phyloP scores from a whole-genome alignment of 805 yeast genomes.

The Ogataea pilisensis region DNA sequence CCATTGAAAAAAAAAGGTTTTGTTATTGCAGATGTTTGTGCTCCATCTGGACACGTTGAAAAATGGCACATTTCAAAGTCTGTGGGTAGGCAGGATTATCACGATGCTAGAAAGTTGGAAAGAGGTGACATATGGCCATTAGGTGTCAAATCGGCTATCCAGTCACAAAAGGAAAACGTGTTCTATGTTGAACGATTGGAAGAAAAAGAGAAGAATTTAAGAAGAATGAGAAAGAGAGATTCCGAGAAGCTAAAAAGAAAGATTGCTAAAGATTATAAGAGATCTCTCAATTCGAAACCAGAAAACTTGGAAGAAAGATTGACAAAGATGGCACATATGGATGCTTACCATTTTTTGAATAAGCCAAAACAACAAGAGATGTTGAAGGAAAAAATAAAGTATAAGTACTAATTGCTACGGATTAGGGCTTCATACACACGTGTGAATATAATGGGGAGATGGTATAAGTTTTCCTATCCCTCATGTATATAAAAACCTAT shows the following conservation, averaged over 20 bases:
- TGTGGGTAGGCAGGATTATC: conserved; percentile 67
- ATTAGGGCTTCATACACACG: not conserved
- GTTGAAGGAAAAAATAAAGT: conserved; percentile 19
- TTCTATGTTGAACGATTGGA: conserved; percentile 30
- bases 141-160: conserved; percentile 51
- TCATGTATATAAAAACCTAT: not conserved
- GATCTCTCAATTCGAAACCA: conserved; percentile 22
- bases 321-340: conserved; percentile 24
- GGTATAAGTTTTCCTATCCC: not conserved
- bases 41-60: conserved; percentile 75
- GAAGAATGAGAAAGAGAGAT: conserved; percentile 22
- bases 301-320: conserved; percentile 19
- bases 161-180: conserved; percentile 32
- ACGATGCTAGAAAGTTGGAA: conserved; percentile 84
- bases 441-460: not conserved
- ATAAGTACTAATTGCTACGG: conserved; percentile 7
- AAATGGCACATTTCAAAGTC: conserved; percentile 86
- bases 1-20: conserved; percentile 82
- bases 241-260: conserved; percentile 22
- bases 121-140: conserved; percentile 87
- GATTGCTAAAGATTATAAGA: conserved; percentile 21
- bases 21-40: conserved; percentile 74
- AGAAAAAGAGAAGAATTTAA: conserved; percentile 30
- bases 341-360: conserved; percentile 23
- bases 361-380: conserved; percentile 26